Conservation (phyloP, 306 rosid species). For the Rosa chinensis region DNA sequence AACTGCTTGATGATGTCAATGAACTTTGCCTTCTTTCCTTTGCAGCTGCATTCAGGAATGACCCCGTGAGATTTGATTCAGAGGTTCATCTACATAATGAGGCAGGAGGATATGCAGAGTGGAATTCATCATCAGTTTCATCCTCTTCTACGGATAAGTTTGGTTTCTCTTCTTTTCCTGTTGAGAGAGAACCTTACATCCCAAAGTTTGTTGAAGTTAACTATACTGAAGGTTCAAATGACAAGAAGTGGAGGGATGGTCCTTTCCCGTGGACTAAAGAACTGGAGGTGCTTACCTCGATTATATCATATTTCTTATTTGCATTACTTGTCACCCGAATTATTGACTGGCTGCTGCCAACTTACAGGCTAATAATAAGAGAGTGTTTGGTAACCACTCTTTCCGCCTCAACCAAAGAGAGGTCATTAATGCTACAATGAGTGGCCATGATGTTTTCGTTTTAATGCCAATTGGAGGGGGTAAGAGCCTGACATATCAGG, state of each 20-base stretch:
- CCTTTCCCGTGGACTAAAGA: slow-evolving; percentile 79
- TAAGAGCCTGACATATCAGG: slow-evolving; percentile 94
- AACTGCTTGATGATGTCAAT: no score
- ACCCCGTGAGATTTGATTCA: slow-evolving; percentile 50
- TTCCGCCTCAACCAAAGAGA: slow-evolving; percentile 99
- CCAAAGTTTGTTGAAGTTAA: slow-evolving; percentile 82
- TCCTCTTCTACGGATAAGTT: no score
- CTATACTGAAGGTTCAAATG: slow-evolving; percentile 86
- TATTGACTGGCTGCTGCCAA: slow-evolving; percentile 20
- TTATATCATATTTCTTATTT: slow-evolving; percentile 22
- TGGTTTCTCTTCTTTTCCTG: no score
- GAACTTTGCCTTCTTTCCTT: no score
- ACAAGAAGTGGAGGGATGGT: slow-evolving; percentile 71
- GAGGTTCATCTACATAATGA: slow-evolving; percentile 47
- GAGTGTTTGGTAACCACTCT: slow-evolving; percentile 93
- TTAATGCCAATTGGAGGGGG: slow-evolving; percentile 99
- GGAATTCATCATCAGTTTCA: no score
- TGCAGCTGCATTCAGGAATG: slow-evolving; percentile 43
- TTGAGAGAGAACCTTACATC: no score
- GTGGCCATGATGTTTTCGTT: slow-evolving; percentile 94
- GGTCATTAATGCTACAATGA: slow-evolving; percentile 95
- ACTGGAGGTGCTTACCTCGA: slow-evolving; percentile 66
- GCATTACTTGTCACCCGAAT: slow-evolving; percentile 23
- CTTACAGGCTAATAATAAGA: slow-evolving; percentile 81
- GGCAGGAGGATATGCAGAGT: no score